Evolutionary conservation across 306 rosid genomes (phyloP).

Genomic region (Rosa multiflora): DNA sequence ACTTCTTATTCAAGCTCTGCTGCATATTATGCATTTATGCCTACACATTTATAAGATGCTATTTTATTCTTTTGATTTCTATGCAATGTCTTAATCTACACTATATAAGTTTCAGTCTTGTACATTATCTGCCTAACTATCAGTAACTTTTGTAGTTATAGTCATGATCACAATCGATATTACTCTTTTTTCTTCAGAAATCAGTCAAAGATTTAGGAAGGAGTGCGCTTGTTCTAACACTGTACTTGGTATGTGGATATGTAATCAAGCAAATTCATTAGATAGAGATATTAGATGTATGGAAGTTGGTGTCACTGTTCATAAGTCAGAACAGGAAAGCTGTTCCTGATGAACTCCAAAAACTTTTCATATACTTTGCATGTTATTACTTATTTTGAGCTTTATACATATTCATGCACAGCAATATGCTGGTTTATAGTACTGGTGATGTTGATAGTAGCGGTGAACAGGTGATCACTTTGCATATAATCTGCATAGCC

Average conservation of each 20-base stretch:
- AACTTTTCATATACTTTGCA: neutral
- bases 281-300: neutral
- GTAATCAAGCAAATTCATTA: neutral
- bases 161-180: neutral
- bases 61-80: neutral
- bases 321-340: neutral
- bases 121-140: neutral
- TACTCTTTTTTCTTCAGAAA: neutral
- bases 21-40: neutral
- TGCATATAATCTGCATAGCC: neutral
- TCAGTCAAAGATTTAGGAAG: neutral
- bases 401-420: neutral
- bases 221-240: neutral
- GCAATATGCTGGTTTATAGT: neutral
- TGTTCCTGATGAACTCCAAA: neutral
- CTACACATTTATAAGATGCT: neutral
- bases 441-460: neutral
- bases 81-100: neutral
- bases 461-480: neutral
- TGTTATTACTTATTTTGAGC: neutral
- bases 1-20: neutral
- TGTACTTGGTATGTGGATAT: too few relatives aligned
- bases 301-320: neutral
- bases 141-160: neutral
- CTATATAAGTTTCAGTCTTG: neutral